Percentiles rank a stretch among this genome's conserved stretches.
Conservation (phyloP, 202 grass and related monocot species). For the Bolboschoenoplectus hybrid region DNA sequence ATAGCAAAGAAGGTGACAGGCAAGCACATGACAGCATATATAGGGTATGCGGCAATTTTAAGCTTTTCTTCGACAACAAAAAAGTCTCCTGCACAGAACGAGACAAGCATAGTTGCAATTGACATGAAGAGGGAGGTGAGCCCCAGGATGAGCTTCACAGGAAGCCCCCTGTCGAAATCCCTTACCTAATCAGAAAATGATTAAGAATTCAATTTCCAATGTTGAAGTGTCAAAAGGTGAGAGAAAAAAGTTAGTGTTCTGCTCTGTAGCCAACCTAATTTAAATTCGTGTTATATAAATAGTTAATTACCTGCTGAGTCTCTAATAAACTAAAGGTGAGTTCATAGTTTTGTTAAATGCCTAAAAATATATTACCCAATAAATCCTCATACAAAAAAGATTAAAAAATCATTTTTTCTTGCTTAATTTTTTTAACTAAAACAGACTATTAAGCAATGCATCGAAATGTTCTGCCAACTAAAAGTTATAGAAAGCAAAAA, state of each 20-base stretch:
- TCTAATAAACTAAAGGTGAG: no score
- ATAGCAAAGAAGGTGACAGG: not conserved
- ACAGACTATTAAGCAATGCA: not conserved
- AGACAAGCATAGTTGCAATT: constrained; percentile 19
- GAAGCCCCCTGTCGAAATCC: constrained; percentile 6
- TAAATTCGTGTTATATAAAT: no score
- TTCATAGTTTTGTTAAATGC: not conserved
- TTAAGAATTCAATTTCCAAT: not conserved
- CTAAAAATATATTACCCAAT: not conserved
- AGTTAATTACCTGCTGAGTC: no score
- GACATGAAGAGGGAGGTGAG: constrained; percentile 34
- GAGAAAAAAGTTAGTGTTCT: not conserved
- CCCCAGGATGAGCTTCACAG: constrained; percentile 8
- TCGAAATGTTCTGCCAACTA: not conserved
- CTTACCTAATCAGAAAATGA: constrained; percentile 3
- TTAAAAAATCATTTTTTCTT: not conserved
- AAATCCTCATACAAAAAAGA: not conserved
- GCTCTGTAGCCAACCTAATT: not conserved
- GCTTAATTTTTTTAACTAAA: not conserved
- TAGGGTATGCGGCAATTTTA: constrained; percentile 3
- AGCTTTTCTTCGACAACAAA: constrained; percentile 6
- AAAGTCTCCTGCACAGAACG: constrained; percentile 21
- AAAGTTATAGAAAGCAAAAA: not conserved
- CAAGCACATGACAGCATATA: constrained; percentile 26
- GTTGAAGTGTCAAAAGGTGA: not conserved